Percentiles rank a stretch among this genome's conserved stretches.
These are phyloP conservation scores for Ceratobasidium sp. DNA, from an alignment of 1,284 basidiomycete genomes.

Conservation along the genomic window DNA sequence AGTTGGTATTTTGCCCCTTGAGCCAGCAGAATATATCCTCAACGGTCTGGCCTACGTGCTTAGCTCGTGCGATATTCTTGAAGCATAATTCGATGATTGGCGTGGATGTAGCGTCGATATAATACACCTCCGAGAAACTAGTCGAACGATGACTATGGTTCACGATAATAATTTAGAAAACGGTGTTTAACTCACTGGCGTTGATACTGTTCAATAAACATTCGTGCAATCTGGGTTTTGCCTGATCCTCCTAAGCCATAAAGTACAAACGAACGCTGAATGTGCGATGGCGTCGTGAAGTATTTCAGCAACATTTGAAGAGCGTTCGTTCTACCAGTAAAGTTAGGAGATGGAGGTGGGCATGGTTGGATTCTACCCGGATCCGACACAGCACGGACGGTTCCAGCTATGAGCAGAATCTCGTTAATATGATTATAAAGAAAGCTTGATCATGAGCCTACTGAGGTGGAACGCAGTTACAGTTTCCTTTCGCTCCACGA, in stretches of 20 bases:
- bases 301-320: neutral
- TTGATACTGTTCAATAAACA: neutral
- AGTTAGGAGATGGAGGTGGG: slow-evolving; percentile 10
- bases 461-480: neutral
- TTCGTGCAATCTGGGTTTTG: slow-evolving; percentile 31
- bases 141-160: neutral
- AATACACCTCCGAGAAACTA: slow-evolving; percentile 14
- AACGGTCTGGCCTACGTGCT: neutral
- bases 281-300: neutral
- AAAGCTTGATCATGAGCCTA: neutral
- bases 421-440: neutral
- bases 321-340: neutral
- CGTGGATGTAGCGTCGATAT: slow-evolving; percentile 20
- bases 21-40: slow-evolving; percentile 17
- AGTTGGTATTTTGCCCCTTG: neutral
- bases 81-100: slow-evolving; percentile 3
- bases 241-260: slow-evolving; percentile 25
- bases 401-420: neutral
- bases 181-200: neutral
- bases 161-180: too few relatives aligned
- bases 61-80: slow-evolving; percentile 1
- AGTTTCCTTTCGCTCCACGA: neutral
- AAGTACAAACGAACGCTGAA: slow-evolving; percentile 14
- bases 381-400: neutral
- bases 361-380: neutral